Conservation (phyloP, 768 basidiomycete species). For the Collybiopsis confluens region DNA sequence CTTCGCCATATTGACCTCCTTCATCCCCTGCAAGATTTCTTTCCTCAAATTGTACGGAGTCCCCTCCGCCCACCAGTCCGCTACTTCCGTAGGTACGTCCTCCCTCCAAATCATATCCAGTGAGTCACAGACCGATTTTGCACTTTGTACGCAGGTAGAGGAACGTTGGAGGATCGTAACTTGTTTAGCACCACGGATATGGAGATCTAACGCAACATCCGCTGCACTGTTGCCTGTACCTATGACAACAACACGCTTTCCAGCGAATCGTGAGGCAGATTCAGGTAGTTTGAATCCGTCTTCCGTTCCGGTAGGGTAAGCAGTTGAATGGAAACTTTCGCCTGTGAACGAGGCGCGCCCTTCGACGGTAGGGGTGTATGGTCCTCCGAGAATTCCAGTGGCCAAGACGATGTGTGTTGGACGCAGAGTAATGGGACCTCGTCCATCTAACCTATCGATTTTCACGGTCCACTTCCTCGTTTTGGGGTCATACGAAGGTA, state of each 20-base stretch:
- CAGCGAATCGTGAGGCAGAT: slow-evolving; percentile 19
- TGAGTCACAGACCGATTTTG: neutral
- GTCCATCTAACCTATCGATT: slow-evolving; percentile 27
- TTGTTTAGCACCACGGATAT: slow-evolving; percentile 22
- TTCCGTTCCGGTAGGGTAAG: too few species aligned
- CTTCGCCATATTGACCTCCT: slow-evolving; percentile 12
- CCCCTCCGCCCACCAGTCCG: slow-evolving; percentile 16
- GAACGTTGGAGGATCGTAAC: slow-evolving; percentile 42
- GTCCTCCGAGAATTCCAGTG: slow-evolving; percentile 30
- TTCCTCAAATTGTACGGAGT: slow-evolving; percentile 12
- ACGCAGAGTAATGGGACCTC: slow-evolving; percentile 22
- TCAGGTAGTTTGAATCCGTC: too few species aligned
- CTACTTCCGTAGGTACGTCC: slow-evolving; percentile 18
- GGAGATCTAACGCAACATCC: slow-evolving; percentile 35
- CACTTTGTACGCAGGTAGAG: slow-evolving; percentile 27
- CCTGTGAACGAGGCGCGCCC: slow-evolving; percentile 26
- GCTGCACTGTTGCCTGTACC: slow-evolving; percentile 36
- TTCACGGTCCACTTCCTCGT: slow-evolving; percentile 29
- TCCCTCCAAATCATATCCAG: slow-evolving; percentile 12
- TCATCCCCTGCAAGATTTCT: slow-evolving; percentile 3
- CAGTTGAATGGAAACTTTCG: slow-evolving; percentile 26
- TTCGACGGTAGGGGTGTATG: slow-evolving; percentile 25
- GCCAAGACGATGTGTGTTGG: slow-evolving; percentile 26
- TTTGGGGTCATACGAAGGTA: slow-evolving; percentile 28
- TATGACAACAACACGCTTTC: slow-evolving; percentile 34